Conservation (phyloP, 164 flowering plant genomes). For the Platanus orientalis region DNA sequence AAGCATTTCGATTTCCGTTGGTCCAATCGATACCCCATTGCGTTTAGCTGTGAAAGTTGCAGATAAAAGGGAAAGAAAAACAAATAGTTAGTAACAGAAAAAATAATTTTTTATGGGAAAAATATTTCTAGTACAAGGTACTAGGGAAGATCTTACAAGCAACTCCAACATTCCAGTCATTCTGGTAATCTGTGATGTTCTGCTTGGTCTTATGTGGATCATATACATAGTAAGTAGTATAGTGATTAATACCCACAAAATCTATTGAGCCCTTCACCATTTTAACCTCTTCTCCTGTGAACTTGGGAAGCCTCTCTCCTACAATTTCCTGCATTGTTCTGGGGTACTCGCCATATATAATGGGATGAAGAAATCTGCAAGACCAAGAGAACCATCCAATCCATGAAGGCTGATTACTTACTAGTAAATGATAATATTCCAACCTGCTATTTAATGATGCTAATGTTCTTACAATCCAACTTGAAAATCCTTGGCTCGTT, state of each 20-base stretch:
- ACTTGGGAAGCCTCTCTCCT: slow-evolving; percentile 55
- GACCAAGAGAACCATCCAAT: background rate
- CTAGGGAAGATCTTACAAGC: slow-evolving; percentile 45
- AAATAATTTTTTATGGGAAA: background rate
- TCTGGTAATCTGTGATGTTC: slow-evolving; percentile 35
- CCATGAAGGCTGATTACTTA: background rate
- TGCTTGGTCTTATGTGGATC: slow-evolving; percentile 32
- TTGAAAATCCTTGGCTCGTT: slow-evolving; percentile 75
- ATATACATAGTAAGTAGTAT: slow-evolving; percentile 56
- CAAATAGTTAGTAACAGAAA: background rate
- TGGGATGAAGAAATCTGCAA: slow-evolving; percentile 63
- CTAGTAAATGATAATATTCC: background rate
- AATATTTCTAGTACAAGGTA: background rate
- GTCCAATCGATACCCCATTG: slow-evolving; percentile 49
- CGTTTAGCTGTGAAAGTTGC: slow-evolving; percentile 28
- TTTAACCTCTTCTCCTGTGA: slow-evolving; percentile 43
- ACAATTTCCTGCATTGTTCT: slow-evolving; percentile 55
- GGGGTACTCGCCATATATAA: slow-evolving; percentile 66
- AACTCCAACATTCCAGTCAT: slow-evolving; percentile 60
- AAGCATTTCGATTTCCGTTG: slow-evolving; percentile 22
- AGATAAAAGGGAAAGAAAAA: background rate
- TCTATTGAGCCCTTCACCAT: slow-evolving; percentile 68
- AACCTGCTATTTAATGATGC: background rate
- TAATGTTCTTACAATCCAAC: slow-evolving; percentile 51
- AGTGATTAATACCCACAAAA: slow-evolving; percentile 63